Percentiles rank a stretch among this genome's conserved stretches.
Conservation (phyloP, 2,329 filamentous ascomycete species). For the Leptographium procerum region DNA sequence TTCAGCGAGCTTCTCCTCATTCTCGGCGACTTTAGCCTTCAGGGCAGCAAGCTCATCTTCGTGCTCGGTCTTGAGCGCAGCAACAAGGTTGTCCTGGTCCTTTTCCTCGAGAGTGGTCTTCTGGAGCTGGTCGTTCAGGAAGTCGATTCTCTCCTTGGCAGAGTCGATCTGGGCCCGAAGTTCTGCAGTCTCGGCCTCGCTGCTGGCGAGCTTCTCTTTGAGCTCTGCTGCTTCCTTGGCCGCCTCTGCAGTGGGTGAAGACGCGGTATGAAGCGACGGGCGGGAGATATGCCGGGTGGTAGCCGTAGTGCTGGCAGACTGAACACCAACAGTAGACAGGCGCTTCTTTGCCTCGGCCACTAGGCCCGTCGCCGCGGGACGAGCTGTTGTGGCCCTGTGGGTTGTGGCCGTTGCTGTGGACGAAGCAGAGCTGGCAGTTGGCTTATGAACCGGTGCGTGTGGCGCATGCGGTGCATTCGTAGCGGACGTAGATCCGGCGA, state of each 20-base stretch:
- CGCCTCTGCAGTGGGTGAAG: constrained; percentile 5
- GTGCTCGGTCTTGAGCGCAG: constrained; percentile 38
- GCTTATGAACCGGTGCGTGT: not conserved
- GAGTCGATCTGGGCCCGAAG: constrained; percentile 45
- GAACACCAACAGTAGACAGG: constrained; percentile 36
- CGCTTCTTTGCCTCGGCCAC: constrained; percentile 45
- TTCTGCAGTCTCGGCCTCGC: constrained; percentile 44
- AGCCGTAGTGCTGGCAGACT: constrained; percentile 27
- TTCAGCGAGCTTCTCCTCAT: constrained; percentile 36
- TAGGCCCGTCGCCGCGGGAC: constrained; percentile 21
- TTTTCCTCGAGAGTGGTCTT: constrained; percentile 29
- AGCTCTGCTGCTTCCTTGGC: constrained; percentile 49
- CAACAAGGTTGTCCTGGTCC: constrained; percentile 34
- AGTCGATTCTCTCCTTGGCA: constrained; percentile 43
- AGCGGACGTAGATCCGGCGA: constrained; percentile 12
- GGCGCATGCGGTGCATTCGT: not conserved
- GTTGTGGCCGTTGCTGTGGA: constrained; percentile 21
- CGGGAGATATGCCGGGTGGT: constrained; percentile 31
- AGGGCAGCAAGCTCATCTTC: constrained; percentile 35
- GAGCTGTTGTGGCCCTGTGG: constrained; percentile 19
- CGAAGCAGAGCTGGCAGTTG: constrained; percentile 21
- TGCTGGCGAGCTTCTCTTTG: constrained; percentile 46
- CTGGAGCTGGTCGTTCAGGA: constrained; percentile 40
- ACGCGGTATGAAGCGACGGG: constrained; percentile 20
- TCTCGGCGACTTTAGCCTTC: constrained; percentile 34